phyloP scores from a whole-genome alignment of 768 basidiomycete genomes.

The Phallus indusiatus region DNA sequence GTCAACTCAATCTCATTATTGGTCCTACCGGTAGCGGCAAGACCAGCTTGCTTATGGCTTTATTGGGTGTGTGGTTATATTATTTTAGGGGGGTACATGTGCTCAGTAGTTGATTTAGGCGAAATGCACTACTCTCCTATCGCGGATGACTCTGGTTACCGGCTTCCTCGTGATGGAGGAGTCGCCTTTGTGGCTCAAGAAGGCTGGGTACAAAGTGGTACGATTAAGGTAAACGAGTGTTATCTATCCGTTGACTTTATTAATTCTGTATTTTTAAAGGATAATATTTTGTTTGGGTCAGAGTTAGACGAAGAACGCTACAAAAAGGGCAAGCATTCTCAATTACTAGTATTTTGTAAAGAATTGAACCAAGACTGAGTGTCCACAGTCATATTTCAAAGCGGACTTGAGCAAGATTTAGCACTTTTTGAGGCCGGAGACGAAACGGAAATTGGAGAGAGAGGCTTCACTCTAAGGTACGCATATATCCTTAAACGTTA shows the following conservation, averaged over 20 bases:
- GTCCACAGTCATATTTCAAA: constrained; percentile 17
- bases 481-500: background rate
- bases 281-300: constrained; percentile 30
- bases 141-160: constrained; percentile 26
- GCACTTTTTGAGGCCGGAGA: constrained; percentile 36
- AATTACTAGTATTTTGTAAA: background rate
- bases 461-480: constrained; percentile 37
- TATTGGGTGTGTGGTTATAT: background rate
- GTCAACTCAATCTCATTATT: constrained; percentile 6
- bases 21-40: constrained; percentile 10
- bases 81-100: background rate
- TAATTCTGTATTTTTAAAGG: constrained; percentile 14
- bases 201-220: constrained; percentile 30
- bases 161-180: constrained; percentile 28
- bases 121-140: constrained; percentile 16
- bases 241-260: constrained; percentile 15
- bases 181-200: constrained; percentile 31
- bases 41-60: background rate
- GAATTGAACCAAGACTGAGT: background rate
- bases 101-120: background rate
- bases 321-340: constrained; percentile 16
- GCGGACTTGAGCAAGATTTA: constrained; percentile 26
- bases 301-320: constrained; percentile 26
- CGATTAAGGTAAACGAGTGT: constrained; percentile 12
- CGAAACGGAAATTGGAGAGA: constrained; percentile 50